These are phyloP conservation scores for Phytopythium ostracodes DNA, from an alignment of 352 stramenopile genomes.

Conservation along the genomic window DNA sequence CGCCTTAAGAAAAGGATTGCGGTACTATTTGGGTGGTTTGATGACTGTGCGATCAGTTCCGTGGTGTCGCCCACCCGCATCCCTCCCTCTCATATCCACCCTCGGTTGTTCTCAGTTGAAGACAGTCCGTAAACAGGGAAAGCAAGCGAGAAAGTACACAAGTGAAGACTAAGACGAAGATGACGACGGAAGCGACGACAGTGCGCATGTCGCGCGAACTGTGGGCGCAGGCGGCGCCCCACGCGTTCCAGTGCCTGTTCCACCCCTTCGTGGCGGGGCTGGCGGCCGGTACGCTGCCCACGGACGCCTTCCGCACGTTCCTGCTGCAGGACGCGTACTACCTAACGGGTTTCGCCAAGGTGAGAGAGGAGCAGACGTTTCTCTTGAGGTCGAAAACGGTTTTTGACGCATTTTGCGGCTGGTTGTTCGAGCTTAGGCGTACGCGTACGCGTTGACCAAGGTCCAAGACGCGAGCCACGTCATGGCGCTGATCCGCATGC, in stretches of 20 bases:
- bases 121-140: not conserved
- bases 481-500: slow-evolving; percentile 35
- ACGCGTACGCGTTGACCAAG: slow-evolving; percentile 44
- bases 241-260: slow-evolving; percentile 37
- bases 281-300: slow-evolving; percentile 25
- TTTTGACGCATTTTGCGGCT: not conserved
- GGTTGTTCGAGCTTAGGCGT: slow-evolving; percentile 17
- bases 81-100: not conserved
- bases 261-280: slow-evolving; percentile 48
- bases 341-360: slow-evolving; percentile 41
- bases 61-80: not conserved
- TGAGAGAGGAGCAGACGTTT: not conserved
- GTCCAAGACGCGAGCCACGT: slow-evolving; percentile 22
- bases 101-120: slow-evolving; percentile 4
- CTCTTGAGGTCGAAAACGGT: no score
- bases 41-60: not conserved
- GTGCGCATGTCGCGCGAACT: slow-evolving; percentile 11
- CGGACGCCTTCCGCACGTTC: slow-evolving; percentile 35
- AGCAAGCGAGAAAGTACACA: slow-evolving; percentile 2
- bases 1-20: no score
- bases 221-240: slow-evolving; percentile 26
- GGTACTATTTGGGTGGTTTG: no score
- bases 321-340: slow-evolving; percentile 59
- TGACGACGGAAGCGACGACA: not conserved
- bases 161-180: not conserved